Evolutionary conservation across 768 basidiomycete species (phyloP).

Genomic region (Russula abietina): DNA sequence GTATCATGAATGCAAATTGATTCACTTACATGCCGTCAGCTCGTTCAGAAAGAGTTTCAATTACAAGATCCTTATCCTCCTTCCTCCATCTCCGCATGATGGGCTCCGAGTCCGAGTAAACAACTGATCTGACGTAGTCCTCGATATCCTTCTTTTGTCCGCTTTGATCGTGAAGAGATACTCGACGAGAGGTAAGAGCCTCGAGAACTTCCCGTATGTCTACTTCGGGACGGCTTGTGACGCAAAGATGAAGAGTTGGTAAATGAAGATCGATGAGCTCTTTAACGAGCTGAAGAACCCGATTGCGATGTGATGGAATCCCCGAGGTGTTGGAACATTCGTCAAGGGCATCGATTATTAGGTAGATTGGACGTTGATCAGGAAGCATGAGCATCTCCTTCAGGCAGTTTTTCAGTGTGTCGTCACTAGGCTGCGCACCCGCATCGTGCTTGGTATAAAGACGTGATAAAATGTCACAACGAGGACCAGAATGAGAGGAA

Average conservation of each 20-base stretch:
- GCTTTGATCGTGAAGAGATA: neutral
- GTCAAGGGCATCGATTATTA: neutral
- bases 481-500: neutral
- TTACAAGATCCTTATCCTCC: neutral
- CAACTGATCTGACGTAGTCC: neutral
- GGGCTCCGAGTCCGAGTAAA: neutral
- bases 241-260: neutral
- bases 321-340: neutral
- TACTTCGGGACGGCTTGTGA: neutral
- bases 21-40: neutral
- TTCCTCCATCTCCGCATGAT: neutral
- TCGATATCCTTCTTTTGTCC: conserved; percentile 1
- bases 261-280: neutral
- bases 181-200: neutral
- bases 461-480: neutral
- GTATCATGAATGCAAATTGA: neutral
- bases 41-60: neutral
- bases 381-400: neutral
- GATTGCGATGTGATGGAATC: neutral
- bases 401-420: neutral
- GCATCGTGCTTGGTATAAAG: neutral
- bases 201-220: neutral
- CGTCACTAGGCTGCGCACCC: neutral
- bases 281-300: neutral
- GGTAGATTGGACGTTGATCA: neutral